Evolutionary conservation across 768 basidiomycete species (phyloP).

Genomic region (Mycena maculata): DNA sequence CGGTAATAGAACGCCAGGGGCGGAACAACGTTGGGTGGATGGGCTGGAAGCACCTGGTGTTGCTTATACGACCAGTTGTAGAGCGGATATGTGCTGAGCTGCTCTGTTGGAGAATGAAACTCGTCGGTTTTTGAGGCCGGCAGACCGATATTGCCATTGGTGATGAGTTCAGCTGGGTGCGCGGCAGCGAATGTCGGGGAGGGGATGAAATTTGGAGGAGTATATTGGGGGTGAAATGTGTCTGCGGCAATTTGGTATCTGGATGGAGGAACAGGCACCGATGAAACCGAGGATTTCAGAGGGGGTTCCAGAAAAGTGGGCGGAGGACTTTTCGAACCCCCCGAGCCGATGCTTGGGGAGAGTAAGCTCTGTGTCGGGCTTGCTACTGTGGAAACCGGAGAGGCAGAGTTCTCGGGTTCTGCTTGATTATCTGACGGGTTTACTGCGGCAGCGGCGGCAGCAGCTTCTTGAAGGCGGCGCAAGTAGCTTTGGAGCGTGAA

Average conservation of each 20-base stretch:
- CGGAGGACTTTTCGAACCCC: conserved; percentile 57
- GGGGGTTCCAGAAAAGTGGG: conserved; percentile 65
- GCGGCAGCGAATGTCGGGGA: conserved; percentile 31
- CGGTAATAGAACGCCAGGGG: conserved; percentile 81
- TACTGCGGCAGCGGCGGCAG: conserved; percentile 62
- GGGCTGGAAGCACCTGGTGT: conserved; percentile 57
- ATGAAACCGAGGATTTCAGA: conserved; percentile 52
- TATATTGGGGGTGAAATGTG: conserved; percentile 69
- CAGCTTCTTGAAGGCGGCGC: conserved; percentile 82
- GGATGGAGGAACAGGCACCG: conserved; percentile 68
- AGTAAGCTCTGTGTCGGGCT: conserved; percentile 62
- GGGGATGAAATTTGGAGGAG: conserved; percentile 44
- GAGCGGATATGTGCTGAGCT: conserved; percentile 72
- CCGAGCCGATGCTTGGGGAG: conserved; percentile 60
- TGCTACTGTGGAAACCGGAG: conserved; percentile 59
- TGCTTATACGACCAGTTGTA: conserved; percentile 81
- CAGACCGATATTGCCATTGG: conserved; percentile 31
- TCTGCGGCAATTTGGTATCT: conserved; percentile 79
- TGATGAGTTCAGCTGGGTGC: conserved; percentile 33
- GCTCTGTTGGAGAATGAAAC: conserved; percentile 58
- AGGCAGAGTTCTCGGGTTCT: conserved; percentile 52
- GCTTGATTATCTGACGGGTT: conserved; percentile 46
- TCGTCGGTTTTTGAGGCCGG: conserved; percentile 52
- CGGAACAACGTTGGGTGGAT: conserved; percentile 61
- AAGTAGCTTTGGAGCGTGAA: conserved; percentile 66